Evolutionary conservation across 169 alveolate species (phyloP), one percentile per base, ranked within the genome.

Genomic region (Plasmodium vivax): DNA sequence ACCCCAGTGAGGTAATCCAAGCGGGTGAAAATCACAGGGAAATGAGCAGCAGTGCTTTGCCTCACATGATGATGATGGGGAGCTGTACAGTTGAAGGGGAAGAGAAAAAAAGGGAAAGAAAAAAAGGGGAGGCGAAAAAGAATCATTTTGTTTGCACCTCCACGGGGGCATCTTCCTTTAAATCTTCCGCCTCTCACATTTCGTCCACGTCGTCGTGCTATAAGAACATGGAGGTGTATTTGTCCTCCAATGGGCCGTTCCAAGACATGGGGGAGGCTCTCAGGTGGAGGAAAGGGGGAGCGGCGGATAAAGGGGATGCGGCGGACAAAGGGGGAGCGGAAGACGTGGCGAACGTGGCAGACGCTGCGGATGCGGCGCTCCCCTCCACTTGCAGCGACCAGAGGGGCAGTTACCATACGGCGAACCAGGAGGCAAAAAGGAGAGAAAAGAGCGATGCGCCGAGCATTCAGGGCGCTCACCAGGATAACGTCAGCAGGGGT

Each of bases 141-240:
- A 68, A 12, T 10, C 56, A 34, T 45, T 23, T 75, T 30, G 73
- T 16, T 23, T 77, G 56, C 32, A 68, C 80, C 2, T 90, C 94
- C 7, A 80, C 94, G 32, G 94, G 94, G 19, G 43, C 92, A 3
- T 90, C 83, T 41, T 88, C 94, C 19, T 71, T 90, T 6, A 56
- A 90, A 34, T 90, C 94, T 5, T 62, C 94, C 47, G 74, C 92
- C 34, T 90, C 94, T 1, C 83, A 54, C 54, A 90, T 90, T 27
- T 90, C 94, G 2, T 90, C 94, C 36, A n/a, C 93, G 34, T 87
- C 93, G 2, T 87, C 93, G 0, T 74, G 82, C 68, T 87, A 54
- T 32, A 87, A 74, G 27, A 87, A 87, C 45, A 12, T 77, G n/a
- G 93, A 87, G 23, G 54, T 75, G 56, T 56, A 27, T 19, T 30